Evolutionary conservation across 2,329 filamentous ascomycete species (phyloP).

Genomic region (Berkeleyomyces basicola): DNA sequence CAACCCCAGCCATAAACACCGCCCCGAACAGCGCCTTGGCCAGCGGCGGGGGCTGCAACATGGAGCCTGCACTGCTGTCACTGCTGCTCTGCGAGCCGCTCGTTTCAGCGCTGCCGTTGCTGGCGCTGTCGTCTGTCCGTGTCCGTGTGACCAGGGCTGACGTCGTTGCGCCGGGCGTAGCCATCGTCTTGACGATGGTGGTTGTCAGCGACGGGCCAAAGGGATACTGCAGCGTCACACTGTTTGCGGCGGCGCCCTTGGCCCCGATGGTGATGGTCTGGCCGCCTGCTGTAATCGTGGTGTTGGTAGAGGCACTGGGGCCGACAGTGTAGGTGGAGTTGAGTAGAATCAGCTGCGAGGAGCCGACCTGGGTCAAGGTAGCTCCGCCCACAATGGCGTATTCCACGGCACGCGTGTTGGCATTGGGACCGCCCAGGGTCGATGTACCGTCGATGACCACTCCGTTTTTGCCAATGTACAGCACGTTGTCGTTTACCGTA

Average conservation of each 20-base stretch:
- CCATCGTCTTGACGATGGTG: slow-evolving; percentile 22
- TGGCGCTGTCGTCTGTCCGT: slow-evolving; percentile 8
- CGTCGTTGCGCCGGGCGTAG: slow-evolving; percentile 18
- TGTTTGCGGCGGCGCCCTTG: slow-evolving; percentile 30
- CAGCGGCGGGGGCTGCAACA: background rate
- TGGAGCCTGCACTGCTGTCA: background rate
- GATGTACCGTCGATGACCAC: slow-evolving; percentile 24
- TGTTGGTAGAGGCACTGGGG: slow-evolving; percentile 25
- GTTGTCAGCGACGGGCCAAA: slow-evolving; percentile 25
- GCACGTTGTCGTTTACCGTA: slow-evolving; percentile 32
- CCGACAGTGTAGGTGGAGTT: slow-evolving; percentile 36
- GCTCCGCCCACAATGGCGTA: slow-evolving; percentile 35
- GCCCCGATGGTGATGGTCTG: slow-evolving; percentile 36
- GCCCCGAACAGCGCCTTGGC: background rate
- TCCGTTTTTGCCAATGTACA: slow-evolving; percentile 32
- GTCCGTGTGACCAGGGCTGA: background rate
- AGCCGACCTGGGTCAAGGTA: slow-evolving; percentile 33
- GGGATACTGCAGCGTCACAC: slow-evolving; percentile 29
- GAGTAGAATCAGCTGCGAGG: slow-evolving; percentile 32
- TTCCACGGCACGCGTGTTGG: slow-evolving; percentile 22
- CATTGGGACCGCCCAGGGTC: slow-evolving; percentile 28
- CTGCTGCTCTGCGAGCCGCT: background rate
- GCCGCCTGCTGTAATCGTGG: slow-evolving; percentile 25
- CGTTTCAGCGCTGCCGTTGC: slow-evolving; percentile 15
- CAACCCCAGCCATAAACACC: background rate